phyloP scores from a whole-genome alignment of 2,329 filamentous ascomycete species.

The Fusarium drepaniforme region DNA sequence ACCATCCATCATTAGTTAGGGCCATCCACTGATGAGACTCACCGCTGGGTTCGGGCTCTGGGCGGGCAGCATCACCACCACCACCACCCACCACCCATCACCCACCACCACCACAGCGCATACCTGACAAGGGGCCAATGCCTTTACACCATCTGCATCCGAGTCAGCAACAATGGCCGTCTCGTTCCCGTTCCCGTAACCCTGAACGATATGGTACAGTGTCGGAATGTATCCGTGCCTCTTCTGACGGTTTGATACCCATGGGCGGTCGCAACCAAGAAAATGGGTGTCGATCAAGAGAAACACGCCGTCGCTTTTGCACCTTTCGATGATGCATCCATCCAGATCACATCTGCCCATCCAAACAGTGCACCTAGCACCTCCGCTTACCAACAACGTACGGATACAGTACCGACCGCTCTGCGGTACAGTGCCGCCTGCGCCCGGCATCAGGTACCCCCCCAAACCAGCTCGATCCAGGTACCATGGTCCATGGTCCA shows the following conservation, averaged over 20 bases:
- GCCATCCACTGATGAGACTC: conserved; percentile 16
- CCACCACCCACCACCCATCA: background rate
- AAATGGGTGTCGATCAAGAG: conserved; percentile 27
- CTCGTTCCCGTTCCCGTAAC: background rate
- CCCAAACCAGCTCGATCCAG: background rate
- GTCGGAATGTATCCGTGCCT: conserved; percentile 9
- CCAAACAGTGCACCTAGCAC: conserved; percentile 7
- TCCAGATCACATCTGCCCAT: conserved; percentile 22
- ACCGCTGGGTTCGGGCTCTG: conserved; percentile 20
- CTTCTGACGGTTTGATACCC: conserved; percentile 19
- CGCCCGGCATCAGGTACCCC: background rate
- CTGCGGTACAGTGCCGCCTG: background rate
- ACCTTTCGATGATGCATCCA: conserved; percentile 32
- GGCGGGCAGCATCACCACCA: background rate
- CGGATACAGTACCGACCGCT: background rate
- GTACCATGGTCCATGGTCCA: background rate
- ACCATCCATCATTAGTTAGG: background rate
- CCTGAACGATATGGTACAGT: background rate
- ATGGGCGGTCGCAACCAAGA: conserved; percentile 22
- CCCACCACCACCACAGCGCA: background rate
- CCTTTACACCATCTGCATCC: conserved; percentile 20
- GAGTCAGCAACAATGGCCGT: background rate
- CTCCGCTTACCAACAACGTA: conserved; percentile 5
- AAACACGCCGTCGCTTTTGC: conserved; percentile 17
- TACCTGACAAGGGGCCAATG: conserved; percentile 15